These are phyloP conservation scores for Actinomortierella ambigua DNA, from an alignment of 371 early-diverging fungal species.

Conservation along the genomic window DNA sequence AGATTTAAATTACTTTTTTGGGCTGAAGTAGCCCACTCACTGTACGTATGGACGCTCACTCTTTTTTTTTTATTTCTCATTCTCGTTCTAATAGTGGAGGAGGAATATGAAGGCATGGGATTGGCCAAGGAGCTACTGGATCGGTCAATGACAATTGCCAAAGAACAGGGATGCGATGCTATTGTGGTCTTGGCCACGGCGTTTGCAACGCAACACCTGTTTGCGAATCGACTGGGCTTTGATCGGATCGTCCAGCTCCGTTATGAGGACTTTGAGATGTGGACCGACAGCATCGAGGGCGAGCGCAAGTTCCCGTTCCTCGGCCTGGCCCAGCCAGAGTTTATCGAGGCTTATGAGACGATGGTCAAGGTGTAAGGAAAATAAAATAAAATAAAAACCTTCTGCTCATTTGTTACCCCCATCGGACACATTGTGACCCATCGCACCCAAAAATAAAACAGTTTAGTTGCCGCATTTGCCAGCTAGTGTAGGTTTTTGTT, in stretches of 20 bases:
- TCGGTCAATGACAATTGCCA: conserved; percentile 25
- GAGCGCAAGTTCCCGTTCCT: conserved; percentile 23
- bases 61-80: too few species aligned
- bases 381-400: not conserved
- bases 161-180: conserved; percentile 21
- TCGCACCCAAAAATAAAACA: too few species aligned
- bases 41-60: too few species aligned
- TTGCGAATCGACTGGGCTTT: conserved; percentile 28
- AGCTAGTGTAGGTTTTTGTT: too few species aligned
- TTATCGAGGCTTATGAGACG: conserved; percentile 29
- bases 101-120: conserved; percentile 24
- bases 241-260: conserved; percentile 30
- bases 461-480: too few species aligned
- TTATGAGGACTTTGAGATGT: conserved; percentile 22
- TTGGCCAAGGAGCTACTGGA: conserved; percentile 36
- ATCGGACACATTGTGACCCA: too few species aligned
- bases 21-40: too few species aligned
- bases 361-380: too few species aligned
- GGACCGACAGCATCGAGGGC: conserved; percentile 3
- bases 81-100: not conserved
- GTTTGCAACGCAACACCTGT: conserved; percentile 45
- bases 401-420: too few species aligned
- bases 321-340: conserved; percentile 32
- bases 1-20: too few species aligned
- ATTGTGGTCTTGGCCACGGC: conserved; percentile 36